Percentiles rank a stretch among this genome's conserved stretches.
phyloP scores from a whole-genome alignment of 371 early-diverging fungal species.

The Ordospora pajunii region DNA sequence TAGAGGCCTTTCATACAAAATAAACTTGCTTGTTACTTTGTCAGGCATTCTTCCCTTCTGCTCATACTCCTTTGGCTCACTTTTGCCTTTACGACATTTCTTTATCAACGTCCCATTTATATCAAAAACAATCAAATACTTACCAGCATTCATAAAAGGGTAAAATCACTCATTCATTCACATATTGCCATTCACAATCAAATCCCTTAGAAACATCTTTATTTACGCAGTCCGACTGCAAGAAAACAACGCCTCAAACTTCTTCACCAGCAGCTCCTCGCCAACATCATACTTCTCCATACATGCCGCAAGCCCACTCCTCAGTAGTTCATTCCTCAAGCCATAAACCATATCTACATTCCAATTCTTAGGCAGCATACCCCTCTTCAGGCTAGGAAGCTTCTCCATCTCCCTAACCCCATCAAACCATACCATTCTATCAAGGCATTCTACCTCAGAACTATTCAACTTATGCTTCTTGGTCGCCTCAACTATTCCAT shows the following conservation, averaged over 20 bases:
- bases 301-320: slow-evolving; percentile 43
- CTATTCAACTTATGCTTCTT: slow-evolving; percentile 44
- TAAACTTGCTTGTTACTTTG: neutral
- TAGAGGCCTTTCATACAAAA: slow-evolving; percentile 45
- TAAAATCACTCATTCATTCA: slow-evolving; percentile 14
- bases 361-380: slow-evolving; percentile 54
- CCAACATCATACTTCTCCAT: slow-evolving; percentile 43
- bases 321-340: slow-evolving; percentile 43
- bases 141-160: neutral
- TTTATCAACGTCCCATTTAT: slow-evolving; percentile 46
- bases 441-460: slow-evolving; percentile 47
- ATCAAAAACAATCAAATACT: slow-evolving; percentile 44
- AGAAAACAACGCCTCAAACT: slow-evolving; percentile 50
- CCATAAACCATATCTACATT: slow-evolving; percentile 46
- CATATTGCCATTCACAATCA: neutral
- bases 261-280: slow-evolving; percentile 51
- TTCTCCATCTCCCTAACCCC: slow-evolving; percentile 15
- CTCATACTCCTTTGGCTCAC: neutral
- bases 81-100: slow-evolving; percentile 28
- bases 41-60: neutral
- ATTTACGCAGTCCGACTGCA: neutral
- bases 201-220: neutral
- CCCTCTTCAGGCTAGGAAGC: slow-evolving; percentile 40
- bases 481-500: slow-evolving; percentile 45
- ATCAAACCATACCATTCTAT: slow-evolving; percentile 56